Percentiles rank a stretch among this genome's conserved stretches.
Conservation (phyloP, 345 rosid genomes). For the Melaleuca quinquenervia region DNA sequence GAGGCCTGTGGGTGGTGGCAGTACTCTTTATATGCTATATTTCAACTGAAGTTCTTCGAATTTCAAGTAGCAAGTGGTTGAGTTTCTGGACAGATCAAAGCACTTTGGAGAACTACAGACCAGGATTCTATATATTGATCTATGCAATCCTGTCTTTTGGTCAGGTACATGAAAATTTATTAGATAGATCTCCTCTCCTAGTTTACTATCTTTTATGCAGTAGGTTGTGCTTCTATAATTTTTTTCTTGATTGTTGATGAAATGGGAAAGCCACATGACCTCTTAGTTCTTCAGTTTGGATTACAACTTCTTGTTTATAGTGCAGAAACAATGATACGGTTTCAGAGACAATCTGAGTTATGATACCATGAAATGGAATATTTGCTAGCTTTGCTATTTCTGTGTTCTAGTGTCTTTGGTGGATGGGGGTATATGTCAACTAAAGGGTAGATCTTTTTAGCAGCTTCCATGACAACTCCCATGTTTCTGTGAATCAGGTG, state of each 20-base stretch:
- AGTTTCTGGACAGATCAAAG: slow-evolving; percentile 83
- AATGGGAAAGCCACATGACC: neutral
- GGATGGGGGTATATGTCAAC: neutral
- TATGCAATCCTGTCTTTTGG: slow-evolving; percentile 69
- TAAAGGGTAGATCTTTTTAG: neutral
- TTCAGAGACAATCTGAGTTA: slow-evolving; percentile 3
- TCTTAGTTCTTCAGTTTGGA: neutral
- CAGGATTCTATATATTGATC: slow-evolving; percentile 48
- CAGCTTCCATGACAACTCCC: neutral
- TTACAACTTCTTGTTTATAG: neutral
- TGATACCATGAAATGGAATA: neutral
- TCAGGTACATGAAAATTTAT: slow-evolving; percentile 41
- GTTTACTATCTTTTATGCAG: neutral
- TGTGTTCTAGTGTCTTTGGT: neutral
- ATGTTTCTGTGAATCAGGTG: slow-evolving; percentile 41
- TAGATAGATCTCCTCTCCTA: neutral
- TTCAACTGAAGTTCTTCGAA: slow-evolving; percentile 69
- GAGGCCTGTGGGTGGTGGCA: slow-evolving; percentile 81
- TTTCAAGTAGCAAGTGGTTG: slow-evolving; percentile 89
- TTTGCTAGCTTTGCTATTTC: neutral
- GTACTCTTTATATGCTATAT: slow-evolving; percentile 64
- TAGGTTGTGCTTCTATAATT: neutral
- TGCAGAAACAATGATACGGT: neutral
- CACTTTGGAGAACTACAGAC: slow-evolving; percentile 40
- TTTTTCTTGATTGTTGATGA: neutral